Conservation (phyloP, 2,329 filamentous ascomycete genomes). For the Lecanicillium sp. region DNA sequence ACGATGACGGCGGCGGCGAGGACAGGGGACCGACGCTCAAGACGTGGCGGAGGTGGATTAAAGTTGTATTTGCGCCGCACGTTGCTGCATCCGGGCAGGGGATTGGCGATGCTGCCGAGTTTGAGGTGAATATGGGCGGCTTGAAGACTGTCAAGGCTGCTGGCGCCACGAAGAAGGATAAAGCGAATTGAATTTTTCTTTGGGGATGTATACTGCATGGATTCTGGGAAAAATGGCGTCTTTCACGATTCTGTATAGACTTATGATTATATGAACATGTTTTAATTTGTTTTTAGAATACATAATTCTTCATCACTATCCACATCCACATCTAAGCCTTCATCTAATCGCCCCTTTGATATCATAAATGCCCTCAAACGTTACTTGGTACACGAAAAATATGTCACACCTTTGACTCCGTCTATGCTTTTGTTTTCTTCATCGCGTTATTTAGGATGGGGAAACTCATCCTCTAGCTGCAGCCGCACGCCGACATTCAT, state of each 20-base stretch:
- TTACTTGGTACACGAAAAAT: neutral
- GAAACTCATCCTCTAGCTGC: constrained; percentile 91
- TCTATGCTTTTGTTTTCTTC: too few relatives aligned
- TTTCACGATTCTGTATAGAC: neutral
- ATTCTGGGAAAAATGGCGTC: neutral
- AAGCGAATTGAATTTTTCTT: neutral
- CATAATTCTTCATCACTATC: neutral
- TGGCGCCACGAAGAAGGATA: constrained; percentile 12
- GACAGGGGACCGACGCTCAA: constrained; percentile 37
- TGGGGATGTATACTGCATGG: neutral
- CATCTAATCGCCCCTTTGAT: neutral
- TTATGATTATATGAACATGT: neutral
- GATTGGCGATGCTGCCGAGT: constrained; percentile 52
- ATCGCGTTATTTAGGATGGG: constrained; percentile 52
- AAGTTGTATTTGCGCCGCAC: constrained; percentile 85
- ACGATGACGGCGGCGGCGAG: constrained; percentile 35
- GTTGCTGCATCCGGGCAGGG: constrained; percentile 43
- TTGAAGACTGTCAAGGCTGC: constrained; percentile 22
- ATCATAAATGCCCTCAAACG: neutral
- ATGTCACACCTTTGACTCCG: too few relatives aligned
- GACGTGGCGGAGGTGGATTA: constrained; percentile 69
- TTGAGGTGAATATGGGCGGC: constrained; percentile 67
- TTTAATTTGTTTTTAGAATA: constrained; percentile 9
- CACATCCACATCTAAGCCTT: neutral
- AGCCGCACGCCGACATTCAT: constrained; percentile 97